Evolutionary conservation across 805 yeast species (phyloP), one percentile per base, ranked within the genome.

Genomic region (Pichia kluyveri): DNA sequence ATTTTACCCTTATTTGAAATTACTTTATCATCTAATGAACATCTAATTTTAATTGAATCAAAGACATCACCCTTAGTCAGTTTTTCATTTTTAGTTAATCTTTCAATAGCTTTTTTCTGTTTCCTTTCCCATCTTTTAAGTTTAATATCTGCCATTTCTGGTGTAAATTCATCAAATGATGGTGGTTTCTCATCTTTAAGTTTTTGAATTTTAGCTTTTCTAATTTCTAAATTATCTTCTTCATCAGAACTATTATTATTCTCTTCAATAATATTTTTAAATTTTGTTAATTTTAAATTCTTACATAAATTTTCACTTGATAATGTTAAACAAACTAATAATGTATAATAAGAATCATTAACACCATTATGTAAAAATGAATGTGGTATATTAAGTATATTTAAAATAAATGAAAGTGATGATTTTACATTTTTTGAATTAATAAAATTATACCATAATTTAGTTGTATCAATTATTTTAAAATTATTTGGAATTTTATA

Each of bases 361-460:
- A 52, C 67, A 10, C 62, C 68, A 47, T 63, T 63, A 44, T 63
- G 68, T 23, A 62, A 48, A 39, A 51, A 63, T 2, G 63, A 54
- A 51, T 56, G 45, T 1, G 68, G 68, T 14, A 63, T 53, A 19
- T 55, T 51, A 12, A 63, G 49, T 41, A 56, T 60, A 23, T 62
- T 60, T 31, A 63, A 48, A 26, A 62, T 48, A 43, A 50, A 63
- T n/a, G 53, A 42, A 15, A 63, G 50, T 1, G 59, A 52, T 15
- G 54, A 44, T 45, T 54, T 59, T 11, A 43, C 40, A 31, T 48
- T 48, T 9, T 32, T 40, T 5, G 51, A 41, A 1, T 48, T 45
- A 17, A 51, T 34, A 23, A 59, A 43, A 23, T 62, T 58, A 17
- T 48, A 41, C 68, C 68, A 61, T 26, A 63, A 44, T 10, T 36